Conservation (phyloP, 1,284 basidiomycete species). For the Cryptococcus maquisensis region DNA sequence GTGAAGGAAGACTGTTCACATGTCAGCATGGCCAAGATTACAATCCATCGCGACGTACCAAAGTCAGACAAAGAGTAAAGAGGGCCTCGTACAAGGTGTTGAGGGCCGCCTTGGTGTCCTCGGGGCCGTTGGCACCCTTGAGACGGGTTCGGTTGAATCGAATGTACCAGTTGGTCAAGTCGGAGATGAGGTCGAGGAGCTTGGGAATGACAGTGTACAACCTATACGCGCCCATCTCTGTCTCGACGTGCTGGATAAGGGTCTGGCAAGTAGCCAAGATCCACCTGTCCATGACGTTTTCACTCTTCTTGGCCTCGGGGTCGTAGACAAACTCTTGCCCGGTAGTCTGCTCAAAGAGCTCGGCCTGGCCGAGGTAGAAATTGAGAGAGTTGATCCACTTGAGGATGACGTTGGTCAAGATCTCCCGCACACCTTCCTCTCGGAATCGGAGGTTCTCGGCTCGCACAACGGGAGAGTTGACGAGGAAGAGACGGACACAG, state of each 20-base stretch:
- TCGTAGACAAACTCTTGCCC: conserved; percentile 82
- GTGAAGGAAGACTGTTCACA: conserved; percentile 83
- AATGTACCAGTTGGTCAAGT: conserved; percentile 99
- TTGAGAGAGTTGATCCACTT: conserved; percentile 99
- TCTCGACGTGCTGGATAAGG: conserved; percentile 82
- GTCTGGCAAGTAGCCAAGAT: conserved; percentile 95
- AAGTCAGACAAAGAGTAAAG: conserved; percentile 88
- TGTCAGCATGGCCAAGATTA: conserved; percentile 5
- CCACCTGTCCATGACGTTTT: conserved; percentile 99
- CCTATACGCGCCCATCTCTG: conserved; percentile 94
- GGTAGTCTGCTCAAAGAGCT: conserved; percentile 77
- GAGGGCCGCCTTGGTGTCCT: conserved; percentile 83
- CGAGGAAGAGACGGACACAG: conserved; percentile 94
- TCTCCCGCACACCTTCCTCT: conserved; percentile 96
- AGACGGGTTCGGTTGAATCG: conserved; percentile 94
- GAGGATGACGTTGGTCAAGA: conserved; percentile 87
- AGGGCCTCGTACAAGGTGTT: conserved; percentile 96
- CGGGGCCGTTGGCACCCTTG: conserved; percentile 89
- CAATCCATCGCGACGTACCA: conserved; percentile 57
- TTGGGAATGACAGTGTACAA: conserved; percentile 98
- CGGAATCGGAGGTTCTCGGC: conserved; percentile 97
- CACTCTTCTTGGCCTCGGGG: conserved; percentile 73
- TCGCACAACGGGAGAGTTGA: conserved; percentile 97
- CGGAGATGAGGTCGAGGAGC: conserved; percentile 85
- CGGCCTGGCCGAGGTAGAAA: conserved; percentile 97